A percentile compares a stretch with the other conserved stretches of the same genome.
phyloP scores from a whole-genome alignment of 2,329 filamentous ascomycete species.

The Alternaria postmessia region DNA sequence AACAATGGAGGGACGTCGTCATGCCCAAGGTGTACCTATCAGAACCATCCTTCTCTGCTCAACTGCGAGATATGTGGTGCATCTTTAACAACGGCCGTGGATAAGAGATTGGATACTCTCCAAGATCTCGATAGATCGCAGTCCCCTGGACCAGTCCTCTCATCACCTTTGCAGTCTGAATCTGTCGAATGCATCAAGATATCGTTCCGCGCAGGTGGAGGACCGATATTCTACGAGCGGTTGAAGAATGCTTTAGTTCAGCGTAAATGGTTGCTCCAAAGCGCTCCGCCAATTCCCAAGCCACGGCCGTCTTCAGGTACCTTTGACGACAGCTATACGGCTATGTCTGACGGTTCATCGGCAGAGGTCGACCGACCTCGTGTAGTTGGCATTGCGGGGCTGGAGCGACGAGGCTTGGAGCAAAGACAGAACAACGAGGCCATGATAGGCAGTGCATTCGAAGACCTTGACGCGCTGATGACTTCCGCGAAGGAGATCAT shows the following conservation, averaged over 20 bases:
- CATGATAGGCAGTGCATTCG: slow-evolving; percentile 92
- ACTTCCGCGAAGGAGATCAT: slow-evolving; percentile 96
- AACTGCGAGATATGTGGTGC: slow-evolving; percentile 93
- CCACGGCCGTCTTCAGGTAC: slow-evolving; percentile 54
- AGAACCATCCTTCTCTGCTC: slow-evolving; percentile 86
- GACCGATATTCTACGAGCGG: slow-evolving; percentile 87
- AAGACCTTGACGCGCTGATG: slow-evolving; percentile 96
- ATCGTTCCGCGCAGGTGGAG: slow-evolving; percentile 88
- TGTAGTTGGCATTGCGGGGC: slow-evolving; percentile 86
- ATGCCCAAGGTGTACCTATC: slow-evolving; percentile 91
- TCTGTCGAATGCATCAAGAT: slow-evolving; percentile 82
- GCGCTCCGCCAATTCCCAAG: slow-evolving; percentile 85
- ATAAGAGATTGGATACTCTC: slow-evolving; percentile 53
- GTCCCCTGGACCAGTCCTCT: slow-evolving; percentile 78
- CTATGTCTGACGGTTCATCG: slow-evolving; percentile 29
- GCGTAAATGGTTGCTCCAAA: slow-evolving; percentile 92
- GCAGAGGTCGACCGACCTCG: slow-evolving; percentile 55
- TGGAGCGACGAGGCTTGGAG: slow-evolving; percentile 85
- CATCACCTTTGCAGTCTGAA: slow-evolving; percentile 61
- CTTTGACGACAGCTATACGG: slow-evolving; percentile 39
- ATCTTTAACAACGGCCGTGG: slow-evolving; percentile 66
- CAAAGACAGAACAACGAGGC: slow-evolving; percentile 91
- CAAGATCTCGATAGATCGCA: slow-evolving; percentile 63
- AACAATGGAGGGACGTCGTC: slow-evolving; percentile 30
- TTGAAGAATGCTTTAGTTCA: slow-evolving; percentile 89